Percentiles rank a stretch among this genome's conserved stretches.
Evolutionary conservation across 1,284 basidiomycete genomes (phyloP).

Genomic region (Ceratobasidium papillatum): DNA sequence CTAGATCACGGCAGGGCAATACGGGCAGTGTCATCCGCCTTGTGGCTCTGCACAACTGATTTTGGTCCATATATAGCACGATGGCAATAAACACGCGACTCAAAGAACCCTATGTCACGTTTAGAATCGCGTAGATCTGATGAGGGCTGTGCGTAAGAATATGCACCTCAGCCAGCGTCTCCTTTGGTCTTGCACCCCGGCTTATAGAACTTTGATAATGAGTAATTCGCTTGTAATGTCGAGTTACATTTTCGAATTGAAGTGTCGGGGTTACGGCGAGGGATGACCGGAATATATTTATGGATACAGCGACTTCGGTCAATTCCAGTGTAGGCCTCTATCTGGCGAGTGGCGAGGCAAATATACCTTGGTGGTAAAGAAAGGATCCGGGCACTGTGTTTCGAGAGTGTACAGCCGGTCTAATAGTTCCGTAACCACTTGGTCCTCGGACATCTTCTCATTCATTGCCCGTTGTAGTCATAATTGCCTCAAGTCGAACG

Average conservation of each 20-base stretch:
- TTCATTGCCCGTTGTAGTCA: neutral
- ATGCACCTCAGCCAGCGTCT: neutral
- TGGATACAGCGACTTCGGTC: neutral
- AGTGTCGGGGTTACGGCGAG: neutral
- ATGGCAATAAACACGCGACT: neutral
- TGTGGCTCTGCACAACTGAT: conserved; percentile 12
- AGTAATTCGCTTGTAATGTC: neutral
- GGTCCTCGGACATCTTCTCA: neutral
- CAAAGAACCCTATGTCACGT: neutral
- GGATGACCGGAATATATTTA: neutral
- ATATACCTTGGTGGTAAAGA: neutral
- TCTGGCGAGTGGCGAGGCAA: neutral
- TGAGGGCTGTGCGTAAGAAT: conserved; percentile 7
- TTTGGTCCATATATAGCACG: neutral
- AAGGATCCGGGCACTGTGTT: too few species aligned
- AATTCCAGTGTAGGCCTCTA: neutral
- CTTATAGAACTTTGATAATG: neutral
- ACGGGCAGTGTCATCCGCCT: neutral
- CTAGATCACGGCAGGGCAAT: neutral
- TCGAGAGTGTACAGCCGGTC: neutral
- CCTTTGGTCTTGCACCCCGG: too few species aligned
- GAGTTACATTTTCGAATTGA: neutral
- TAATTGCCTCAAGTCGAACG: neutral
- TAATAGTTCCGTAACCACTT: too few species aligned
- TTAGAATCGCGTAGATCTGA: neutral